These are phyloP conservation scores for Colletotrichum sp. DNA, from an alignment of 2,329 filamentous ascomycete species.

Conservation along the genomic window DNA sequence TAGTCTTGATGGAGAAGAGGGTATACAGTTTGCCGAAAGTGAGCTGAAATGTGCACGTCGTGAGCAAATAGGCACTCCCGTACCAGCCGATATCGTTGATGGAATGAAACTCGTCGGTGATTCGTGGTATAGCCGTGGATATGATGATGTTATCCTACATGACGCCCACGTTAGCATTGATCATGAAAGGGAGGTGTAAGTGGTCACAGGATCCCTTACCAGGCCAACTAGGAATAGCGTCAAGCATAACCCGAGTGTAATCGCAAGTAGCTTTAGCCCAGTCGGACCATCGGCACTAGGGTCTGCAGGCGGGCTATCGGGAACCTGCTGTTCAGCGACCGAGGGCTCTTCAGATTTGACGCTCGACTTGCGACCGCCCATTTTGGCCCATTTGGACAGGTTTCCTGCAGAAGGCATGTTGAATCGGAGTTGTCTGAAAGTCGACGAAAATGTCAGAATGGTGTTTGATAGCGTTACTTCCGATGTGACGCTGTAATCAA, in stretches of 20 bases:
- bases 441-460: neutral
- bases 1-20: slow-evolving; percentile 31
- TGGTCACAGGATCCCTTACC: neutral
- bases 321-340: neutral
- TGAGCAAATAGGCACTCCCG: slow-evolving; percentile 30
- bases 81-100: slow-evolving; percentile 47
- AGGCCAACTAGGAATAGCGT: slow-evolving; percentile 7
- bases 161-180: neutral
- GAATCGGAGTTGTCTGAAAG: neutral
- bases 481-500: neutral
- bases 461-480: neutral
- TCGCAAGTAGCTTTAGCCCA: neutral
- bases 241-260: neutral
- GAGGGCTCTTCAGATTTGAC: neutral
- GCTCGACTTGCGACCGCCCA: neutral
- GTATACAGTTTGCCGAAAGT: slow-evolving; percentile 32
- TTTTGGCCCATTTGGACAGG: neutral
- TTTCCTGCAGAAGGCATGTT: neutral
- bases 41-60: slow-evolving; percentile 27
- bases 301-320: neutral
- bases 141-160: slow-evolving; percentile 41
- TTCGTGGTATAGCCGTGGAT: slow-evolving; percentile 38
- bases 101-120: slow-evolving; percentile 38
- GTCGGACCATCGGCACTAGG: neutral
- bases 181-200: neutral